Evolutionary conservation across 2,329 filamentous ascomycete species (phyloP), one percentile per base, ranked within the genome.

Genomic region (Apiospora sp.): DNA sequence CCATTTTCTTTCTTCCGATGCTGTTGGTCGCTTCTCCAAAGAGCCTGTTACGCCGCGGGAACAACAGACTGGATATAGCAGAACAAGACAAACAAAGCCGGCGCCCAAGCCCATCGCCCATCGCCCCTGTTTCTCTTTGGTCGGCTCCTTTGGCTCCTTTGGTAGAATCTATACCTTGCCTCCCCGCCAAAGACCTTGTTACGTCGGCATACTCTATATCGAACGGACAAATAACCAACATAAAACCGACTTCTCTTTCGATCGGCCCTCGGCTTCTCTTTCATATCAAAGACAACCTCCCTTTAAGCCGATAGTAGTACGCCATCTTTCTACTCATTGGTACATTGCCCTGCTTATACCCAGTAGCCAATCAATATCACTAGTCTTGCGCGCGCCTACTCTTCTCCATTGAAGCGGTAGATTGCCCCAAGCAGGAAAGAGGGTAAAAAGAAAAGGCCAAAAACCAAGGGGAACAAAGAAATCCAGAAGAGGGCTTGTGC

Each of bases 41-140:
- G 68, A 70, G 49, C 19, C n/a, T 58, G 48, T 58, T 58, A 48
- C 67, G 34, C 16, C 44, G 24, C 13, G 44, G 67, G 44, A 69
- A 49, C 67, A 46, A 49, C 34, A 69, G 67, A 69, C 67, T 46
- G 58, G 58, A 64, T n/a, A 41, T 64, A 69, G 44, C 27, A 69
- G 68, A 70, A 58, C 46, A 70, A 70, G 68, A 43, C 46, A 54
- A 27, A 70, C 68, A 70, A 70, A 70, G 48, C 46, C 68, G 16
- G 10, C 22, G 19, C 68, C 43, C 46, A 58, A 58, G 27, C 54
- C 48, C 67, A 37, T 34, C 68, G 7, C 68, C 22, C 67, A 49
- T 34, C 68, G 7, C 68, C 22, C 68, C 48, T 24, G 19, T n/a
- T 51, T 51, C 49, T 27, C 46, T 68, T 68, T 68, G 67, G 2